Evolutionary conservation across 306 rosid species (phyloP).

Genomic region (Lathyrus oleraceus): DNA sequence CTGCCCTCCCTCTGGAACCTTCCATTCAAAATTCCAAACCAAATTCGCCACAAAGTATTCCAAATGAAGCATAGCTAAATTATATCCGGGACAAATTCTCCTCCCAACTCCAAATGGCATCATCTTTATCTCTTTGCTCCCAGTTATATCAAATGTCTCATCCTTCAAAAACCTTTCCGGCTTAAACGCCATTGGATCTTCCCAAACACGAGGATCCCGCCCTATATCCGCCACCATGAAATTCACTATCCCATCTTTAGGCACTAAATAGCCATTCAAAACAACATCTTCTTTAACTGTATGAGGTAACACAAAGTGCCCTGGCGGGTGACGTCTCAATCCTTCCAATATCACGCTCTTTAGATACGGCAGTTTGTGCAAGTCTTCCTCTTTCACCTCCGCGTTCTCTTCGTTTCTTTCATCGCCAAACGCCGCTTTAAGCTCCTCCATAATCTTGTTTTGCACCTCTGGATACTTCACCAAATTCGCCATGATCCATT

Average conservation of each 20-base stretch:
- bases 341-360: conserved; percentile 48
- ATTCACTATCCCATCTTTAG: conserved; percentile 31
- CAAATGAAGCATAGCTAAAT: conserved; percentile 39
- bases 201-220: conserved; percentile 51
- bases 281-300: conserved; percentile 37
- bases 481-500: conserved; percentile 57
- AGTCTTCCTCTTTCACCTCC: conserved; percentile 47
- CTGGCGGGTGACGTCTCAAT: conserved; percentile 49
- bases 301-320: conserved; percentile 41
- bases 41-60: conserved; percentile 52
- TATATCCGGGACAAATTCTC: conserved; percentile 48
- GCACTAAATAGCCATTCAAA: conserved; percentile 28
- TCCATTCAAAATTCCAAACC: conserved; percentile 48
- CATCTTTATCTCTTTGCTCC: conserved; percentile 47
- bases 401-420: not conserved
- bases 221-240: conserved; percentile 57
- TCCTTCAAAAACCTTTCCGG: conserved; percentile 43
- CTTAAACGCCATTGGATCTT: conserved; percentile 44
- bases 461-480: conserved; percentile 45
- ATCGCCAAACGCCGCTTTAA: not conserved
- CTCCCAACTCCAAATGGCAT: conserved; percentile 56
- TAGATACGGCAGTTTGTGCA: conserved; percentile 29
- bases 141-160: conserved; percentile 36
- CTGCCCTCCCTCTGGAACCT: conserved; percentile 5
- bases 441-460: conserved; percentile 33